A percentile compares a stretch with the other conserved stretches of the same genome.
Evolutionary conservation across 257 asterid species (phyloP).

Genomic region (Solanum verrucosum): DNA sequence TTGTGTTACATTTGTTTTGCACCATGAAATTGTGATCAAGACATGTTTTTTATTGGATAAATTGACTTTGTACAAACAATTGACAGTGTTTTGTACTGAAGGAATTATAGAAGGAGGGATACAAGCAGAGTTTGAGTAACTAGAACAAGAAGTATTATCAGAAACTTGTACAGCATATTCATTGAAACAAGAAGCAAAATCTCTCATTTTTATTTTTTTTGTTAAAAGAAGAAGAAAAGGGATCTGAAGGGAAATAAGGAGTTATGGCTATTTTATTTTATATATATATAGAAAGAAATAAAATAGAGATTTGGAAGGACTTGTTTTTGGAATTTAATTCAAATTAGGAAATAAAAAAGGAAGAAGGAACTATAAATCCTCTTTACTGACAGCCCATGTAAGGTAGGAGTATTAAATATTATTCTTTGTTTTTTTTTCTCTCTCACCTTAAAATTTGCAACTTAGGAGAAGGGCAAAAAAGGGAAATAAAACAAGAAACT

Average conservation of each 20-base stretch:
- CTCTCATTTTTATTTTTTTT: constrained; percentile 39
- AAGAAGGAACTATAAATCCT: background rate
- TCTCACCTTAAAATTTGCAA: constrained; percentile 27
- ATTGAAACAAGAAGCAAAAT: constrained; percentile 51
- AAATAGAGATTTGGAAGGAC: constrained; percentile 1
- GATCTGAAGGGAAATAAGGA: background rate
- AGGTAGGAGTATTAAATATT: background rate
- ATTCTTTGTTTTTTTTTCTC: background rate
- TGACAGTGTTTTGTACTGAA: constrained; percentile 51
- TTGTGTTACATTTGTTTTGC: constrained; percentile 28
- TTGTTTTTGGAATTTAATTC: background rate
- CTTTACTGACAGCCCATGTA: background rate
- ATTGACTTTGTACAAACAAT: constrained; percentile 33
- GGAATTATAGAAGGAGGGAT: constrained; percentile 38
- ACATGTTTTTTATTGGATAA: constrained; percentile 38
- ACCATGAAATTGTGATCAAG: constrained; percentile 50
- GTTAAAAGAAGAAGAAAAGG: background rate
- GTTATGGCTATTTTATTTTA: background rate
- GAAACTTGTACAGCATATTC: constrained; percentile 66
- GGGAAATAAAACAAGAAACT: background rate
- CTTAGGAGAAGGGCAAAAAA: constrained; percentile 2
- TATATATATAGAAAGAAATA: background rate
- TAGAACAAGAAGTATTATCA: constrained; percentile 57
- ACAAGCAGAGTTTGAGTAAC: constrained; percentile 38
- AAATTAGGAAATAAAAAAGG: constrained; percentile 1